Percentiles rank a stretch among this genome's conserved stretches.
Evolutionary conservation across 2,329 filamentous ascomycete genomes (phyloP).

Genomic region (Trichoderma afroharzianum): DNA sequence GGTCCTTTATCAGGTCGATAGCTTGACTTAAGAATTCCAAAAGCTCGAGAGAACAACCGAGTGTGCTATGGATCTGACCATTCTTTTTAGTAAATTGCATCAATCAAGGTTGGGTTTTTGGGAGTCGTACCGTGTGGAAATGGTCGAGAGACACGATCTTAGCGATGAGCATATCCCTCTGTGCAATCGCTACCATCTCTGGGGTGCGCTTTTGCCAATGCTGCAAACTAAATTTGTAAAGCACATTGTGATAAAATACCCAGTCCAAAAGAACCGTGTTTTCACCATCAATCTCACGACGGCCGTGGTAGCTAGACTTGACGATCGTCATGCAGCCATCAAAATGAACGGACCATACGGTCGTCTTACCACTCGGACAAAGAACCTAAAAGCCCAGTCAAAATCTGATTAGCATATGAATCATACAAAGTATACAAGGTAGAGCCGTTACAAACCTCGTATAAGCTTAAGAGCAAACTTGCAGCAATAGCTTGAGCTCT

Average conservation of each 20-base stretch:
- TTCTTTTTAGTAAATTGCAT: background rate
- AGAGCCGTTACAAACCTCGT: constrained; percentile 3
- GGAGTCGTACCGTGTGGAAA: background rate
- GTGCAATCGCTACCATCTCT: constrained; percentile 4
- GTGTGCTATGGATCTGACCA: constrained; percentile 5
- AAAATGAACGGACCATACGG: constrained; percentile 14
- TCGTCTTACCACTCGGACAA: constrained; percentile 1
- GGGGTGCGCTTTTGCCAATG: constrained; percentile 12
- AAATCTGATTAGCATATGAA: background rate
- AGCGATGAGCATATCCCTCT: constrained; percentile 7
- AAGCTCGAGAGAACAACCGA: constrained; percentile 15
- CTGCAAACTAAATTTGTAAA: constrained; percentile 17
- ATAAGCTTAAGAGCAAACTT: constrained; percentile 15
- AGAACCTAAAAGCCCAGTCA: background rate
- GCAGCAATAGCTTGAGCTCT: constrained; percentile 16
- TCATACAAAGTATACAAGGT: too few relatives aligned
- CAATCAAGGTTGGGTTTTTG: background rate
- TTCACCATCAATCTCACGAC: background rate
- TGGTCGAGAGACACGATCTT: background rate
- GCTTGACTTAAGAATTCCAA: constrained; percentile 1
- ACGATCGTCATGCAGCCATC: constrained; percentile 13
- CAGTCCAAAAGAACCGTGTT: constrained; percentile 8
- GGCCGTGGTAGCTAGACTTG: constrained; percentile 8
- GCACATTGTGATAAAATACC: constrained; percentile 18
- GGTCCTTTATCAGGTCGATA: background rate